These are phyloP conservation scores for Citrullus mucosospermus DNA, from an alignment of 306 rosid species.

Conservation along the genomic window DNA sequence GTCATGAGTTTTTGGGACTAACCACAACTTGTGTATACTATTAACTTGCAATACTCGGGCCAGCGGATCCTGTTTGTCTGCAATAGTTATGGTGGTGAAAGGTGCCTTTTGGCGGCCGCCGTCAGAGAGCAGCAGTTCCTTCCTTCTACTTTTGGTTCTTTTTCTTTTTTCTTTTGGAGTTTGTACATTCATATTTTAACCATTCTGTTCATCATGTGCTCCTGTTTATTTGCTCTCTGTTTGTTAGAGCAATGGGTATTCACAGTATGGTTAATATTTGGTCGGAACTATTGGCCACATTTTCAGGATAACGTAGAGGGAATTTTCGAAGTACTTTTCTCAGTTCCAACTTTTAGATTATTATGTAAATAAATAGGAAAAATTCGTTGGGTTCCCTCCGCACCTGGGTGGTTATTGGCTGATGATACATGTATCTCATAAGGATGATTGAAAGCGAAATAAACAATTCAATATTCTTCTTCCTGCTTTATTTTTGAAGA, in stretches of 20 bases:
- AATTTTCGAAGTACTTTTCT: constrained; percentile 1
- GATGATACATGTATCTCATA: constrained; percentile 3
- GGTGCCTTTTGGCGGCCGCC: constrained; percentile 1
- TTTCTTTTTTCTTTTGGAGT: not conserved
- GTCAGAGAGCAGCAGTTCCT: not conserved
- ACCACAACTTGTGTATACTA: constrained; percentile 11
- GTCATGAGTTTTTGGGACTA: constrained; percentile 59
- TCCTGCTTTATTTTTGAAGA: not conserved
- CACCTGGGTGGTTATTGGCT: constrained; percentile 10
- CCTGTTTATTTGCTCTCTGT: not conserved
- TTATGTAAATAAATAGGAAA: constrained; percentile 9
- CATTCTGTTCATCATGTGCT: constrained; percentile 3
- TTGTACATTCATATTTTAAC: constrained; percentile 10
- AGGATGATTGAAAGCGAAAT: constrained; percentile 6
- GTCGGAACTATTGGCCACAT: constrained; percentile 5
- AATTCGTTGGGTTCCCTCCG: constrained; percentile 2
- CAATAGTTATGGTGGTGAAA: constrained; percentile 4
- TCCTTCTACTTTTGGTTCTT: not conserved
- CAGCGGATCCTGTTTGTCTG: not conserved
- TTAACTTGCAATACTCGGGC: constrained; percentile 7
- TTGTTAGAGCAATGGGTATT: not conserved
- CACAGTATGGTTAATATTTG: constrained; percentile 2
- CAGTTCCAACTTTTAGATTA: constrained; percentile 2
- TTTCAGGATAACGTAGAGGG: constrained; percentile 8
- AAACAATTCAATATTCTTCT: constrained; percentile 8